Conservation (phyloP, 1,284 basidiomycete genomes). For the Pseudozyma flocculosa region DNA sequence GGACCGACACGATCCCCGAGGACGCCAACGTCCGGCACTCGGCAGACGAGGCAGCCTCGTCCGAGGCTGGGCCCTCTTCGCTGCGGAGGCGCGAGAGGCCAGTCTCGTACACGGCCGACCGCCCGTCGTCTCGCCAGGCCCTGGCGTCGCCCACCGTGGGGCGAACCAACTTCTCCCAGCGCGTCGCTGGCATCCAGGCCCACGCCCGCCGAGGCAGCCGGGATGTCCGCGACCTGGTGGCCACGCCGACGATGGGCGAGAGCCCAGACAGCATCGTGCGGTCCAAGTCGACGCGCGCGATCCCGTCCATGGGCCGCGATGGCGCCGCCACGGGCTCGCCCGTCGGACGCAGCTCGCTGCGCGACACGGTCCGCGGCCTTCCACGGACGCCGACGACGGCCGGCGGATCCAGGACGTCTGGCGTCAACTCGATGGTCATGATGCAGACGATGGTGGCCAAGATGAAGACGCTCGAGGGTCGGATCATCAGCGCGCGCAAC, state of each 20-base stretch:
- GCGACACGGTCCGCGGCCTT: not conserved
- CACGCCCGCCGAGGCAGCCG: slow-evolving; percentile 28
- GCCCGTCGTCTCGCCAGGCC: slow-evolving; percentile 17
- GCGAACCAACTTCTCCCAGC: slow-evolving; percentile 19
- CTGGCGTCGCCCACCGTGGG: slow-evolving; percentile 25
- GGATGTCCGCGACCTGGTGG: slow-evolving; percentile 24
- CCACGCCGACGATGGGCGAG: slow-evolving; percentile 18
- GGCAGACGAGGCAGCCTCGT: slow-evolving; percentile 4
- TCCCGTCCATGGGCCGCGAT: not conserved
- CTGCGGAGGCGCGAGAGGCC: slow-evolving; percentile 1
- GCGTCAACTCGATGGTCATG: slow-evolving; percentile 9
- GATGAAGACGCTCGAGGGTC: slow-evolving; percentile 50
- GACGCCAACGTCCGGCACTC: not conserved
- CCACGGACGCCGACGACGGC: not conserved
- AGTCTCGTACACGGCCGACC: slow-evolving; percentile 11
- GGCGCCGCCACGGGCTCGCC: not conserved
- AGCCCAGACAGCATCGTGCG: slow-evolving; percentile 9
- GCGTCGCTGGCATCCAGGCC: slow-evolving; percentile 19
- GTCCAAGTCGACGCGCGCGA: not conserved
- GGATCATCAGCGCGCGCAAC: slow-evolving; percentile 42
- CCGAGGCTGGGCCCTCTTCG: not conserved
- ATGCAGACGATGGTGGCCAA: slow-evolving; percentile 46
- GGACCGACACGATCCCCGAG: slow-evolving; percentile 6
- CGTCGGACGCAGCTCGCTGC: not conserved
- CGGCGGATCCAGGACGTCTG: too few species aligned